Evolutionary conservation across 2,329 filamentous ascomycete genomes (phyloP).

Genomic region (Hypocreales sp.): DNA sequence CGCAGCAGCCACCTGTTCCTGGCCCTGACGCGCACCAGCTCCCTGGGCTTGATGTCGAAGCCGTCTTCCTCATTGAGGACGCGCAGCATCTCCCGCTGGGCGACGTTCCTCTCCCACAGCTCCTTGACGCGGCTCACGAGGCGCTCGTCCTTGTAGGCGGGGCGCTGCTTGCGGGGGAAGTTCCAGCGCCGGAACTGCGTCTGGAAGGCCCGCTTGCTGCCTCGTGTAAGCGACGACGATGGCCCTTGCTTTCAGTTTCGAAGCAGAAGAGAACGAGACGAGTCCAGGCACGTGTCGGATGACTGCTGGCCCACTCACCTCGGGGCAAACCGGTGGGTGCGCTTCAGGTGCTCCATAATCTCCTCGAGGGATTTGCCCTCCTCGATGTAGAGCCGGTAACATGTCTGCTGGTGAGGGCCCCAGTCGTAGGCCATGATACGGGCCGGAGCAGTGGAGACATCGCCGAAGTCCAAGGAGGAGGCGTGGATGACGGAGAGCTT

Average conservation of each 20-base stretch:
- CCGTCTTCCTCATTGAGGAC: conserved; percentile 54
- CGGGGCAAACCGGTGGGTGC: conserved; percentile 50
- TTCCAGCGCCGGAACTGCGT: conserved; percentile 65
- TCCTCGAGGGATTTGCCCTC: conserved; percentile 60
- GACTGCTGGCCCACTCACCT: conserved; percentile 45
- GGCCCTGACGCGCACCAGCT: conserved; percentile 53
- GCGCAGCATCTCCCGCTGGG: conserved; percentile 58
- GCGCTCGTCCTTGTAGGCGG: conserved; percentile 51
- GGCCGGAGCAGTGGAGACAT: conserved; percentile 5
- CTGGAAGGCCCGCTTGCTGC: conserved; percentile 62
- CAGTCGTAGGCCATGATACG: conserved; percentile 30
- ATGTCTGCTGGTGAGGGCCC: conserved; percentile 25
- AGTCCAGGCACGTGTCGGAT: no score
- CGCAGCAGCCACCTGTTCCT: conserved; percentile 55
- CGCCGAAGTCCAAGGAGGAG: no score
- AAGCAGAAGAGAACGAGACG: background rate
- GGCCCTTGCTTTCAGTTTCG: no score
- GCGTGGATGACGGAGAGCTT: no score
- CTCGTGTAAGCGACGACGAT: conserved; percentile 8
- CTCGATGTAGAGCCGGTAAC: conserved; percentile 54
- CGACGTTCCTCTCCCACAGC: conserved; percentile 62
- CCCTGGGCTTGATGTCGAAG: conserved; percentile 54
- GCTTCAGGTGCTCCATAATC: conserved; percentile 56
- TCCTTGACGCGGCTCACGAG: conserved; percentile 57
- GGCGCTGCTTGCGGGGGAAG: conserved; percentile 61